Evolutionary conservation across 2,329 filamentous ascomycete genomes (phyloP).

Genomic region (Monilinia polystroma): DNA sequence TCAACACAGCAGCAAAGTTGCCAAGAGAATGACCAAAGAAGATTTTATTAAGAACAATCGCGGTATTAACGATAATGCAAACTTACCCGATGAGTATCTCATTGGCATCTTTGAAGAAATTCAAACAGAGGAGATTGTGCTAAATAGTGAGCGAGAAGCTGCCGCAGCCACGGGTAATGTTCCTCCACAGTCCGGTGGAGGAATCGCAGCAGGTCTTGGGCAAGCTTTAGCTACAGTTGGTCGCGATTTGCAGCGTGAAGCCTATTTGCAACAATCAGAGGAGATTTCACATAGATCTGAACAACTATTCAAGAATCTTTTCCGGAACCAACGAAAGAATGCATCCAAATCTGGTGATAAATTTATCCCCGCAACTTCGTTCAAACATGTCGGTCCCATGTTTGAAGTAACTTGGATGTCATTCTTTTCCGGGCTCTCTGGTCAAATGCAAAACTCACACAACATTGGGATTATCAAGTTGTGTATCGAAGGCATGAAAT

Average conservation of each 20-base stretch:
- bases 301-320: constrained; percentile 89
- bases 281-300: constrained; percentile 74
- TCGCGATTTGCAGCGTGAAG: constrained; percentile 86
- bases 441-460: constrained; percentile 88
- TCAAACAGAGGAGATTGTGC: constrained; percentile 83
- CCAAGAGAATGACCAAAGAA: constrained; percentile 84
- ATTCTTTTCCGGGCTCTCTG: constrained; percentile 90
- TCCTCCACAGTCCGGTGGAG: constrained; percentile 58
- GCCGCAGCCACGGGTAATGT: constrained; percentile 74
- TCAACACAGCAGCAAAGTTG: constrained; percentile 84
- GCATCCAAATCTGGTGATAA: constrained; percentile 63
- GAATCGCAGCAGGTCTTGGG: constrained; percentile 78
- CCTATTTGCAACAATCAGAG: constrained; percentile 91
- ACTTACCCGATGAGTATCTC: constrained; percentile 91
- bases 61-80: constrained; percentile 94
- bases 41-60: constrained; percentile 99
- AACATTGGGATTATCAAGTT: constrained; percentile 89
- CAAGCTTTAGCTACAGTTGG: constrained; percentile 90
- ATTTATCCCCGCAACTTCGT: constrained; percentile 92
- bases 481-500: constrained; percentile 92
- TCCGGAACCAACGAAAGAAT: constrained; percentile 83
- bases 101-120: constrained; percentile 91
- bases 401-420: constrained; percentile 99
- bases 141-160: constrained; percentile 86
- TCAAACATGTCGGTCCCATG: constrained; percentile 95